Conservation (phyloP, 805 yeast species). For the Cyberlindnera mycetangii region DNA sequence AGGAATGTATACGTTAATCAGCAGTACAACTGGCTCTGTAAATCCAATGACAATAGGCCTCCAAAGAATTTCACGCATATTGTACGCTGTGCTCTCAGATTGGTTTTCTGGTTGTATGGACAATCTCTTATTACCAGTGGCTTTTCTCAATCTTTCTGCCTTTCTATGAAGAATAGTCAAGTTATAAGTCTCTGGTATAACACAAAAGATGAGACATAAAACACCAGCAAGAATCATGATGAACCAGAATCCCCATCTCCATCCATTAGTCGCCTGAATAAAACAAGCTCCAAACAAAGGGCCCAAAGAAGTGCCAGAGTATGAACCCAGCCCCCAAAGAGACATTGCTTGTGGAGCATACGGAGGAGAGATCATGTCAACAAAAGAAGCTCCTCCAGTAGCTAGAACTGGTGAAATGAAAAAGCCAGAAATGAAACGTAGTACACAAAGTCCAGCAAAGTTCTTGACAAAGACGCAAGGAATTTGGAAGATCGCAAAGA, state of each 20-base stretch:
- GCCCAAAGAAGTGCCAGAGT: conserved; percentile 53
- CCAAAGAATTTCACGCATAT: conserved; percentile 36
- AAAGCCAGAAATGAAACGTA: conserved; percentile 53
- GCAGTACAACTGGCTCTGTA: conserved; percentile 54
- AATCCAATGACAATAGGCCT: conserved; percentile 50
- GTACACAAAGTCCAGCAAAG: conserved; percentile 47
- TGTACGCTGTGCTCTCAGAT: conserved; percentile 16
- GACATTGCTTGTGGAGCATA: conserved; percentile 46
- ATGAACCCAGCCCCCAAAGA: conserved; percentile 52
- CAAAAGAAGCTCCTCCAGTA: conserved; percentile 56
- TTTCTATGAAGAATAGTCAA: conserved; percentile 45
- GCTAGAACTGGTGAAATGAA: conserved; percentile 55
- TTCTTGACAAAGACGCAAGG: conserved; percentile 51
- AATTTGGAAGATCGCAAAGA: conserved; percentile 51
- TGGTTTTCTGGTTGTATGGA: conserved; percentile 33
- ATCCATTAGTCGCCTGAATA: conserved; percentile 39
- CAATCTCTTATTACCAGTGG: conserved; percentile 48
- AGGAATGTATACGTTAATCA: conserved; percentile 50
- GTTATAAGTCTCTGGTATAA: conserved; percentile 49
- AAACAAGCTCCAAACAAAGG: conserved; percentile 56
- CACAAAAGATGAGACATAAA: conserved; percentile 35
- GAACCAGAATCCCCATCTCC: conserved; percentile 59
- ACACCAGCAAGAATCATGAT: conserved; percentile 40
- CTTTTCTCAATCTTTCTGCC: conserved; percentile 44
- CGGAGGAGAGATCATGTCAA: conserved; percentile 45